Conservation (phyloP, 2,329 filamentous ascomycete genomes). For the Bipolaris oryzae region DNA sequence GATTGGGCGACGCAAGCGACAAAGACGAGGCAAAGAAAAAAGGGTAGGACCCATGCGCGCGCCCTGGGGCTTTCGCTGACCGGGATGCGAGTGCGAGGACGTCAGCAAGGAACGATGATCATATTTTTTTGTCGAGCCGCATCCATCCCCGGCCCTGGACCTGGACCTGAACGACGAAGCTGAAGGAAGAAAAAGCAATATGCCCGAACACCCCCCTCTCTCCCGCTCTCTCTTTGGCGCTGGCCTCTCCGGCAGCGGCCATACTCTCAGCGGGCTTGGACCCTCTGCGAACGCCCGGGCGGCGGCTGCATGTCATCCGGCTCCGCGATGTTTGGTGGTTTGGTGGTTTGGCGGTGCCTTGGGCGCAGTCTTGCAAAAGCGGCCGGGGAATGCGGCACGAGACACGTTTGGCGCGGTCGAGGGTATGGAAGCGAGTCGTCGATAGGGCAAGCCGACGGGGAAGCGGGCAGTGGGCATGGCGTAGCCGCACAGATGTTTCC, state of each 20-base stretch:
- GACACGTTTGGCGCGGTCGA: slow-evolving; percentile 25
- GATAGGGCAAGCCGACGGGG: slow-evolving; percentile 32
- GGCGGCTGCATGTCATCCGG: slow-evolving; percentile 29
- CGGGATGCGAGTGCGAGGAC: slow-evolving; percentile 12
- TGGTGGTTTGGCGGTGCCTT: slow-evolving; percentile 19
- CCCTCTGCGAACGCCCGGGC: slow-evolving; percentile 29
- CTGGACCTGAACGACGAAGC: slow-evolving; percentile 9
- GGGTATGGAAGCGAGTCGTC: slow-evolving; percentile 17
- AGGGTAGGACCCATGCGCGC: not conserved
- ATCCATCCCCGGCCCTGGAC: slow-evolving; percentile 16
- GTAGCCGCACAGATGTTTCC: slow-evolving; percentile 20
- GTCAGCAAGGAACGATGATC: slow-evolving; percentile 15
- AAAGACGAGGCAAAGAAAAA: slow-evolving; percentile 17
- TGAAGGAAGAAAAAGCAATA: slow-evolving; percentile 10
- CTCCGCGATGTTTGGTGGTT: slow-evolving; percentile 25
- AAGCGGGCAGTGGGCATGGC: slow-evolving; percentile 23
- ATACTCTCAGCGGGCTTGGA: slow-evolving; percentile 24
- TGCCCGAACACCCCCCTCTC: slow-evolving; percentile 22
- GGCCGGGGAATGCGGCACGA: slow-evolving; percentile 41
- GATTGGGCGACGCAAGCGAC: slow-evolving; percentile 15
- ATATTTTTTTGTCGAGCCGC: slow-evolving; percentile 16
- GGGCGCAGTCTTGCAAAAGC: slow-evolving; percentile 13
- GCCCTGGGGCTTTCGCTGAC: slow-evolving; percentile 10
- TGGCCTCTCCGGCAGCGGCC: not conserved
- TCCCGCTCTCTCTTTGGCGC: slow-evolving; percentile 12